These are phyloP conservation scores for Phytopythium boreale DNA, from an alignment of 352 stramenopile species.

Conservation along the genomic window DNA sequence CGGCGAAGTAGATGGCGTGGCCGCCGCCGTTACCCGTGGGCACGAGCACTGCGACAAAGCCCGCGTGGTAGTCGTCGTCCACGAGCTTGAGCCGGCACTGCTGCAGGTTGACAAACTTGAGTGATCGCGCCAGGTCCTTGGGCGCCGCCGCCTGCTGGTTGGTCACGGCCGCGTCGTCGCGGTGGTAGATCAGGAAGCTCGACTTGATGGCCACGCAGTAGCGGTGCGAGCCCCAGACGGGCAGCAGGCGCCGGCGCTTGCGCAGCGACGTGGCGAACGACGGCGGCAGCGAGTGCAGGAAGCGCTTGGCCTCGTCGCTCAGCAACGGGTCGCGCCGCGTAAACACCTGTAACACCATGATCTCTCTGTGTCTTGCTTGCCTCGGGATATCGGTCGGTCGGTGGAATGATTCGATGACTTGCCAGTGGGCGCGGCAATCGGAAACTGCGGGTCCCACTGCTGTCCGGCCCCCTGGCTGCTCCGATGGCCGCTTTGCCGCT, in stretches of 20 bases:
- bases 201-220: constrained; percentile 90
- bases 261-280: constrained; percentile 84
- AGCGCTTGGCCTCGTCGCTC: constrained; percentile 78
- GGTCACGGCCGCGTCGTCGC: constrained; percentile 35
- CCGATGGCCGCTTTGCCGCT: not conserved
- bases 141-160: not conserved
- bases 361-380: not conserved
- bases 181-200: constrained; percentile 82
- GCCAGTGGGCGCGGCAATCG: not conserved
- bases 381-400: not conserved
- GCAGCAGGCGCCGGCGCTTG: constrained; percentile 77
- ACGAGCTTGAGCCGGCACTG: constrained; percentile 76
- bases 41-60: constrained; percentile 75
- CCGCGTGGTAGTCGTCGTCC: constrained; percentile 70
- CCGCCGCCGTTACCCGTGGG: constrained; percentile 50
- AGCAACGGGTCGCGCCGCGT: constrained; percentile 59
- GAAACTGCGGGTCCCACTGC: constrained; percentile 1
- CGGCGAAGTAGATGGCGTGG: constrained; percentile 61
- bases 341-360: constrained; percentile 83
- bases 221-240: constrained; percentile 81
- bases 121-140: constrained; percentile 9
- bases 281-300: constrained; percentile 81
- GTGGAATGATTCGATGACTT: not conserved
- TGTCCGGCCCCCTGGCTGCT: too few relatives aligned
- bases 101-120: constrained; percentile 81